Percentiles rank a stretch among this genome's conserved stretches.
Conservation (phyloP, 1,139 yeast species). For the Nakaseomyces bracarensis region DNA sequence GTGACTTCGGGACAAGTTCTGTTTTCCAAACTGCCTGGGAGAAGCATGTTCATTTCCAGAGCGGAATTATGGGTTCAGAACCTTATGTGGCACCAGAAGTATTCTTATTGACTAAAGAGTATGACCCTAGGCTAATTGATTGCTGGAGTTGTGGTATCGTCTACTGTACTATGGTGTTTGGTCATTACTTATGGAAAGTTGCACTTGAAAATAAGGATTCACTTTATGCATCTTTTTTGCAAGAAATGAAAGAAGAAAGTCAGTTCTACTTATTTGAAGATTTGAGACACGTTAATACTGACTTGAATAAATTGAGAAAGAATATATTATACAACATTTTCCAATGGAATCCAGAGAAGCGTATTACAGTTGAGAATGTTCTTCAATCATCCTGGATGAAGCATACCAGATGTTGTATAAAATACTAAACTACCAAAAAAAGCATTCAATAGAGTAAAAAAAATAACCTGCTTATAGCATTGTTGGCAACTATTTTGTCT, state of each 20-base stretch:
- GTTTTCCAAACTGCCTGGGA: conserved; percentile 72
- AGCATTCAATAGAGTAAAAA: neutral
- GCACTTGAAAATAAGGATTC: conserved; percentile 35
- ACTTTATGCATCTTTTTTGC: conserved; percentile 24
- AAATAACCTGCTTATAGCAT: neutral
- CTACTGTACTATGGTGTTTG: conserved; percentile 45
- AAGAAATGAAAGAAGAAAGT: conserved; percentile 33
- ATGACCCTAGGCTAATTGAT: conserved; percentile 56
- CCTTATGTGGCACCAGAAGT: conserved; percentile 74
- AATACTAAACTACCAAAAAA: conserved; percentile 13
- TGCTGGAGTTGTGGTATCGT: conserved; percentile 65
- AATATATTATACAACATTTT: conserved; percentile 49
- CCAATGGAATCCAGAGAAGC: conserved; percentile 45
- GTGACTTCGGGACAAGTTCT: conserved; percentile 71
- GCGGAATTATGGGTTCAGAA: conserved; percentile 67
- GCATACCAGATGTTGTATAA: conserved; percentile 41
- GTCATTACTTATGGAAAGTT: conserved; percentile 44
- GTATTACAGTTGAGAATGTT: conserved; percentile 40
- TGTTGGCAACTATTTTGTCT: too few species aligned
- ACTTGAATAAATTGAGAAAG: conserved; percentile 37
- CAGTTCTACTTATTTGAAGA: conserved; percentile 31
- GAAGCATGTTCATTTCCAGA: conserved; percentile 41
- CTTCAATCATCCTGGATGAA: conserved; percentile 46
- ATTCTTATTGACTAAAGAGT: conserved; percentile 34
- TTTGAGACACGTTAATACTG: conserved; percentile 32